Conservation (phyloP, 257 asterid species). For the Marsdenia floribunda region DNA sequence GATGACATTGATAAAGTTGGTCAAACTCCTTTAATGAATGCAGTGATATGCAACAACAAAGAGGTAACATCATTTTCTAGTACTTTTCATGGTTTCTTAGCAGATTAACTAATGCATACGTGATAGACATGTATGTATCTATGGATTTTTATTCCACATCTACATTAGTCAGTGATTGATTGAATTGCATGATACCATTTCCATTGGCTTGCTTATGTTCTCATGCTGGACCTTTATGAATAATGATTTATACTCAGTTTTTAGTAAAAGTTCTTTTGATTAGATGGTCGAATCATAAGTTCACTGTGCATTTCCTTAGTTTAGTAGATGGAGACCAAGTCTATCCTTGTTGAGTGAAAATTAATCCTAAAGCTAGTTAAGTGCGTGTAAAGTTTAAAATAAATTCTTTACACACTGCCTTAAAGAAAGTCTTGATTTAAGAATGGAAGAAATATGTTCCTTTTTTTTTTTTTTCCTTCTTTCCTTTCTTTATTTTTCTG, state of each 20-base stretch:
- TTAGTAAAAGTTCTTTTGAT: background rate
- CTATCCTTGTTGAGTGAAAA: background rate
- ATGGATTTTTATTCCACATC: background rate
- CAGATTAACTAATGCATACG: background rate
- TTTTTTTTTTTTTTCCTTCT: background rate
- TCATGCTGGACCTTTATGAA: background rate
- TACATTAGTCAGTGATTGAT: constrained; percentile 4
- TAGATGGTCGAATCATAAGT: background rate
- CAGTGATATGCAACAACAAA: constrained; percentile 68
- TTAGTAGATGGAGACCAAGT: background rate
- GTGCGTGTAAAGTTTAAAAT: background rate
- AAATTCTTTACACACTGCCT: background rate
- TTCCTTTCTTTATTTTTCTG: too few species aligned
- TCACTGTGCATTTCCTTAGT: background rate
- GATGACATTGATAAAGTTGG: constrained; percentile 85
- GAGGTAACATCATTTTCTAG: constrained; percentile 38
- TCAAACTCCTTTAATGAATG: constrained; percentile 89
- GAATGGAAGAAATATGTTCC: background rate
- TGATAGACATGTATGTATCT: background rate
- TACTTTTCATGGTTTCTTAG: background rate
- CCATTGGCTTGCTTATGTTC: background rate
- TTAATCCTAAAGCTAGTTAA: background rate
- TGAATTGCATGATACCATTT: background rate
- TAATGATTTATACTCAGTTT: background rate
- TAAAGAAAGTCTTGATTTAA: background rate